Base-by-base conservation (phyloP, 371 early-diverging fungal genomes). In the Mortierella sp. region DNA sequence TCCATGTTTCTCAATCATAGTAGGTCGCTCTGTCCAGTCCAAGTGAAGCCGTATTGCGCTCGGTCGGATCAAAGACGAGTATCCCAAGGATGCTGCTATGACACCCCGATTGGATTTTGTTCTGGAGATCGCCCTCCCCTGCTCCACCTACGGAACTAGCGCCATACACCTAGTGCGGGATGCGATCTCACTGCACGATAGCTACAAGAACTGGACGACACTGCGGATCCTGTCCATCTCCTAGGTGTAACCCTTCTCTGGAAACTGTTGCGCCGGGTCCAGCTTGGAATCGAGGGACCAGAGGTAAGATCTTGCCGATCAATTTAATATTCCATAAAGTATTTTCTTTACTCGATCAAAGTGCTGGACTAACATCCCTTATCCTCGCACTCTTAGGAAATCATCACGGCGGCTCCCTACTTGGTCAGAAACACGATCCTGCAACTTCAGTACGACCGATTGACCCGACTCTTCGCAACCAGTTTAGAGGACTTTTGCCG, bases 11-110 rank as follows among this genome's bases (percentile, higher is more conserved):
- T n/a, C n/a, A n/a, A n/a, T n/a, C n/a, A n/a, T n/a, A n/a, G n/a
- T n/a, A n/a, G n/a, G n/a, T n/a, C n/a, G n/a, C 2, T 76, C 76
- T 21, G 76, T 68, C 49, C 76, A 76, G 37, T 68, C 40, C 14
- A 63, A 68, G 27, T 76, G 76, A 69, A 76, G 64, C 40, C 63
- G 63, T 7, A 59, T 76, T 19, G 76, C 76, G 12, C 54, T 76
- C 34, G 55, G 57, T 24, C 60, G 68, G 22, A 76, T 76, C n/a
- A 68, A 76, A 14, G 76, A 69, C 51, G 76, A 76, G 31, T n/a
- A n/a, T n/a, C n/a, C n/a, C n/a, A n/a, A n/a, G n/a, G n/a, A n/a
- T 76, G 68, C 48, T 76, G 68, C 57, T 76, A 64, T 45, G 69
- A 76, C 21, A 68, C 68, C 43, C 76, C 76, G 13, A 49, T 25